phyloP scores from a whole-genome alignment of 2,329 filamentous ascomycete genomes.

The Alternaria arbusti region DNA sequence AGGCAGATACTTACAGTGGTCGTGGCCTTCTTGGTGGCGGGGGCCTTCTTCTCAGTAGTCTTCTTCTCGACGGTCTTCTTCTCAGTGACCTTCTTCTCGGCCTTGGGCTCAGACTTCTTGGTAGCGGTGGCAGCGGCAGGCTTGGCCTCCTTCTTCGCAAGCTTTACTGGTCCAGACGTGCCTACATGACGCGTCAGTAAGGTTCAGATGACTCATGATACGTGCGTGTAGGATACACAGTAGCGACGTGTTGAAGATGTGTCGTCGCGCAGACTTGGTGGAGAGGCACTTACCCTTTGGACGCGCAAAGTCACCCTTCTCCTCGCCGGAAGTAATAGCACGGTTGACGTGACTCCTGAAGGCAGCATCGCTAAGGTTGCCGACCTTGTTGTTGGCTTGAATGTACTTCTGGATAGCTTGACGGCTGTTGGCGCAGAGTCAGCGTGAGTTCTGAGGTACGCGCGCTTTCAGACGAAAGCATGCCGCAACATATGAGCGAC shows the following conservation, averaged over 20 bases:
- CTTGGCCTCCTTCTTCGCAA: conserved; percentile 75
- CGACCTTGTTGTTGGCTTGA: conserved; percentile 71
- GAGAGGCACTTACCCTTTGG: conserved; percentile 77
- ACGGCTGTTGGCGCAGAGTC: conserved; percentile 59
- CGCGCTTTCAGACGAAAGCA: conserved; percentile 30
- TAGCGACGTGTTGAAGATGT: neutral
- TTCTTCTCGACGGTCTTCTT: conserved; percentile 33
- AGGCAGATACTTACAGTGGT: conserved; percentile 27
- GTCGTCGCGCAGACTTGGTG: neutral
- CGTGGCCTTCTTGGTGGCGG: conserved; percentile 30
- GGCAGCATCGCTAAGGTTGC: conserved; percentile 58
- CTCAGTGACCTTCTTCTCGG: conserved; percentile 40
- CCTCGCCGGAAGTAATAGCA: conserved; percentile 80
- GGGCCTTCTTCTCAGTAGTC: conserved; percentile 39
- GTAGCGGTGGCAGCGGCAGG: conserved; percentile 31
- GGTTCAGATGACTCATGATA: neutral
- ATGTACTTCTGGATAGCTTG: conserved; percentile 79
- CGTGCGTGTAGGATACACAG: neutral
- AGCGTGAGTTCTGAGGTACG: conserved; percentile 35
- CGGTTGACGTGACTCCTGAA: conserved; percentile 85
- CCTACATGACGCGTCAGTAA: conserved; percentile 57
- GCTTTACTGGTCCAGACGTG: conserved; percentile 88
- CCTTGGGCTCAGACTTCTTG: conserved; percentile 40
- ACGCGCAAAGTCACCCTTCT: conserved; percentile 85
- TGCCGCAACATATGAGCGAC: conserved; percentile 33